Evolutionary conservation across 106 monocot species (phyloP).

Genomic region (Allium cepa): DNA sequence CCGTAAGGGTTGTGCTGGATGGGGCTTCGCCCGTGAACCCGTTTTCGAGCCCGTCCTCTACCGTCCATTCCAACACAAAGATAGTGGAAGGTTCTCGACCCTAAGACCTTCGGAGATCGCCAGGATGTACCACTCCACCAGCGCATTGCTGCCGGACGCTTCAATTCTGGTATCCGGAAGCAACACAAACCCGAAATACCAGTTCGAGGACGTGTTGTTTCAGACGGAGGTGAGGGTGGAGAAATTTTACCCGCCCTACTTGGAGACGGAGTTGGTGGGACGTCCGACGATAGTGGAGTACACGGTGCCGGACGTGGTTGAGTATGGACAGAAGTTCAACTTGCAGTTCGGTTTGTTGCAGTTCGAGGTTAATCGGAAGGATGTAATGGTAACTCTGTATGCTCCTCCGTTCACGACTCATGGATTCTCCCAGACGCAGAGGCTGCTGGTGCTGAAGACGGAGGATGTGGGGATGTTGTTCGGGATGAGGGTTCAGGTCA

Average conservation of each 20-base stretch:
- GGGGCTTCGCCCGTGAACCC: conserved; percentile 26
- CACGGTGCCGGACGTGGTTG: conserved; percentile 1
- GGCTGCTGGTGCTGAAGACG: conserved; percentile 34
- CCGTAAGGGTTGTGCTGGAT: conserved; percentile 30
- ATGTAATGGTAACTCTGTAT: conserved; percentile 75
- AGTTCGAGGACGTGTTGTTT: conserved; percentile 25
- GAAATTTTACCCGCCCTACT: conserved; percentile 77
- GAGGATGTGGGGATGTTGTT: not conserved
- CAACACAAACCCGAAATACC: conserved; percentile 58
- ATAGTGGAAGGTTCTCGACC: conserved; percentile 5
- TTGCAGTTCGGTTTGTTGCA: conserved; percentile 6
- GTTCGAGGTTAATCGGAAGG: not conserved
- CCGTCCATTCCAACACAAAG: conserved; percentile 13
- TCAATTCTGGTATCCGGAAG: conserved; percentile 40
- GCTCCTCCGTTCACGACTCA: conserved; percentile 82
- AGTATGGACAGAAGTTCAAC: conserved; percentile 28
- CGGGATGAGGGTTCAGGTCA: not conserved
- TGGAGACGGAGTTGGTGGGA: conserved; percentile 6
- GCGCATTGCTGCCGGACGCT: conserved; percentile 35
- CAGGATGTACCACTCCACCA: conserved; percentile 42
- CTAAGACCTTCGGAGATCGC: conserved; percentile 11
- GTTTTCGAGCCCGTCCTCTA: conserved; percentile 25
- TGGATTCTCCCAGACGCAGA: conserved; percentile 74
- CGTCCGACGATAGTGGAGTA: conserved; percentile 31
- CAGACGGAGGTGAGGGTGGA: conserved; percentile 79